Conservation (phyloP, 345 rosid species). For the Syzygium aromaticum region DNA sequence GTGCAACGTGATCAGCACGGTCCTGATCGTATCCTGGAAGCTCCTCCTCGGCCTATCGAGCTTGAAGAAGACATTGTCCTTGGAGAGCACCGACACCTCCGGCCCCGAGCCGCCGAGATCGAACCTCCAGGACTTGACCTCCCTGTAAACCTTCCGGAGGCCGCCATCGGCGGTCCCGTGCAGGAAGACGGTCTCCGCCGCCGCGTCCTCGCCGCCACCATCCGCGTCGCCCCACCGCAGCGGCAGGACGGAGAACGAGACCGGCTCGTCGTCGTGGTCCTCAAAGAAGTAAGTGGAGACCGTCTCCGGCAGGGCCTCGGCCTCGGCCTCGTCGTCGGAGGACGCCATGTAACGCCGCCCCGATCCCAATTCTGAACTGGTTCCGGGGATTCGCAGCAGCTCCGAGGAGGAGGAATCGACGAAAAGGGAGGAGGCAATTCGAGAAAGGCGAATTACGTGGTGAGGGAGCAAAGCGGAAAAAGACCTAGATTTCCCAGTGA, state of each 20-base stretch:
- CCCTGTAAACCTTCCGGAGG: constrained; percentile 42
- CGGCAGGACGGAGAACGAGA: constrained; percentile 60
- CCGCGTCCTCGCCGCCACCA: constrained; percentile 5
- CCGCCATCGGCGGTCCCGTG: constrained; percentile 55
- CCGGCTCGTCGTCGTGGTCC: constrained; percentile 40
- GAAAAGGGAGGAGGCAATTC: not conserved
- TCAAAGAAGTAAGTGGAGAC: constrained; percentile 57
- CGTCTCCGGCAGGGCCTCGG: constrained; percentile 24
- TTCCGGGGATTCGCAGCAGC: not conserved
- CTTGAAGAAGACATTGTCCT: constrained; percentile 53
- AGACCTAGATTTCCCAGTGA: not conserved
- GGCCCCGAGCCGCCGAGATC: constrained; percentile 42
- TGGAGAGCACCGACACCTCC: constrained; percentile 54
- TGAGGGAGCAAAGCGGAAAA: not conserved
- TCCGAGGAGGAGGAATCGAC: not conserved
- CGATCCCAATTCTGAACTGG: not conserved
- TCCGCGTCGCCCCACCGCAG: constrained; percentile 39
- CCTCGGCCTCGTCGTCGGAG: constrained; percentile 70
- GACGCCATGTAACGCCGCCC: constrained; percentile 25
- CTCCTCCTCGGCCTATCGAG: constrained; percentile 77
- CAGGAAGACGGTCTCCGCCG: constrained; percentile 27
- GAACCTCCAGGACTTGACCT: constrained; percentile 68
- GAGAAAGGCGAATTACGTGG: not conserved
- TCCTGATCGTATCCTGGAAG: constrained; percentile 42
- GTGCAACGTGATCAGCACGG: constrained; percentile 40